Base-by-base conservation (phyloP, 768 basidiomycete species). In the Pleurotus eryngii region DNA sequence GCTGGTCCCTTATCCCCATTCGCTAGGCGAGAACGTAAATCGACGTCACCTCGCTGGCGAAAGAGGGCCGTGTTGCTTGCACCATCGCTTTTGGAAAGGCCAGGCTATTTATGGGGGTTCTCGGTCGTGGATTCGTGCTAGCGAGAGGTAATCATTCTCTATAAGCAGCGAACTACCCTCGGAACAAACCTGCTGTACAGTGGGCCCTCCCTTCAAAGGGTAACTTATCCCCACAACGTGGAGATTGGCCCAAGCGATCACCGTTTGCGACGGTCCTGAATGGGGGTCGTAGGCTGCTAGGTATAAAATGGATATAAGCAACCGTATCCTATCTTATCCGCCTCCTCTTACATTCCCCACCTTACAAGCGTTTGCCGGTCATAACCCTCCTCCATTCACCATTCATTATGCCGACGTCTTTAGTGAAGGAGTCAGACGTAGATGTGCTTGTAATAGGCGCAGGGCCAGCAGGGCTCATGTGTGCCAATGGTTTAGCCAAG, bases 391-490 rank as follows among this genome's bases (percentile, higher is more conserved):
- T 7, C 17, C 39, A 12, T 27, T 40, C n/a, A 35, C 9, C 42
- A 22, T n/a, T 27, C 45, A 56, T 40, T 57, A 72, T 69, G 67
- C 64, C 65, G 39, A 66, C 53, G 15, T 64, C 61, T 55, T 39
- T 63, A 18, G 55, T 60, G 8, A 71, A 66, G 53, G 72, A 76
- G 58, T 73, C 73, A n/a, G 59, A 71, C 1, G 77, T 84, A 55
- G 84, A 87, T 65, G 84, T 86, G 17, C 74, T 87, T 59, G 69
- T 87, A 51, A 72, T 86, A 57, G 85, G 85, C 20, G 85, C 85
- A 4, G 85, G 84, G 5, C 79, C 79, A 15, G 76, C 79, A 15
- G 79, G 89, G 2, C 67, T 90, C 3, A 89, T 91, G 86, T 86
- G 84, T 58, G 82, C 81, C 22, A 84, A 86, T 64, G 85, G 79